phyloP scores from a whole-genome alignment of 129 eudicot species.

The Scalesia atractyloides region DNA sequence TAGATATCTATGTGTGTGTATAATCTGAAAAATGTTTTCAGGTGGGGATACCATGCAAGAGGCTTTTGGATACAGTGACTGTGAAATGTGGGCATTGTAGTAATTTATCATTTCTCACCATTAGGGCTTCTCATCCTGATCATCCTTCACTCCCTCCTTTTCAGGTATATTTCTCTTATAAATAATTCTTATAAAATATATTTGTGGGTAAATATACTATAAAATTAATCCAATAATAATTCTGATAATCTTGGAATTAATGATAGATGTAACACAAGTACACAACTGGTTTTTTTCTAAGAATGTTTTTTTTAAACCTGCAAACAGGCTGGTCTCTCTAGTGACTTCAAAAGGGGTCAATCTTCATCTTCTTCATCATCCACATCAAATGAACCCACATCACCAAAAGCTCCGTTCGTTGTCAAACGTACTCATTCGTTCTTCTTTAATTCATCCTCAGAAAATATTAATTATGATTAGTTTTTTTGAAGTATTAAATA shows the following conservation, averaged over 20 bases:
- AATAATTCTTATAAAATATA: not conserved
- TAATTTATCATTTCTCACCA: conserved; percentile 79
- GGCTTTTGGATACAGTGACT: conserved; percentile 89
- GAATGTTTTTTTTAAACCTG: not conserved
- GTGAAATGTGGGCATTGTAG: conserved; percentile 98
- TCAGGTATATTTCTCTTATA: conserved; percentile 39
- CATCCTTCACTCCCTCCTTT: conserved; percentile 38
- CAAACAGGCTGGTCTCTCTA: conserved; percentile 46
- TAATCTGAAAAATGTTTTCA: not conserved
- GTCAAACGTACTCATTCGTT: conserved; percentile 58
- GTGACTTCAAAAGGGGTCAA: conserved; percentile 59
- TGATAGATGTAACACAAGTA: no score
- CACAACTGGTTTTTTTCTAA: no score
- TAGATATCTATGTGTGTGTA: no score
- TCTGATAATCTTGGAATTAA: no score
- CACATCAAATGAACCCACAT: conserved; percentile 64
- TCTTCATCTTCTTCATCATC: conserved; percentile 76
- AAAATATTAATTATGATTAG: not conserved
- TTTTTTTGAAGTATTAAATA: not conserved
- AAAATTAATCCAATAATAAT: no score
- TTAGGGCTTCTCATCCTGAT: conserved; percentile 69
- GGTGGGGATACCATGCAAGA: conserved; percentile 94
- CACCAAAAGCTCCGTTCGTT: conserved; percentile 86
- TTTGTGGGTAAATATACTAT: no score
- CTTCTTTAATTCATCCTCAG: no score